These are phyloP conservation scores for Vigna angularis DNA, from an alignment of 306 rosid species.

Conservation along the genomic window DNA sequence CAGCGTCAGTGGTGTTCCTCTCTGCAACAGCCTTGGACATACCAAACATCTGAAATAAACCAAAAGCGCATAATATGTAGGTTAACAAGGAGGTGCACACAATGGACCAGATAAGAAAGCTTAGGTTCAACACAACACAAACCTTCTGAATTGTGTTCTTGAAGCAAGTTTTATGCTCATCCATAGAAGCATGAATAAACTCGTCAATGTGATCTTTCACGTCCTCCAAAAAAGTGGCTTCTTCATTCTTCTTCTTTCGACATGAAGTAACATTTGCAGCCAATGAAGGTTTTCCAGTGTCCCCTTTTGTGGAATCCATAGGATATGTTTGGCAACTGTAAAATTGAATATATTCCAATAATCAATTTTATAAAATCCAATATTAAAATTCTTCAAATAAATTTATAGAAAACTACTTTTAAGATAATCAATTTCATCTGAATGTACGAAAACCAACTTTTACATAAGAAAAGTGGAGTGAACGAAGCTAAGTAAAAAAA, in stretches of 20 bases:
- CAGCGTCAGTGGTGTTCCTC: conserved; percentile 51
- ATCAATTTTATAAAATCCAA: too few relatives aligned
- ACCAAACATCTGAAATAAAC: conserved; percentile 73
- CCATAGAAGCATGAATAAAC: conserved; percentile 82
- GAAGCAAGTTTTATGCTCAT: conserved; percentile 86
- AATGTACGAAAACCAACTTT: too few relatives aligned
- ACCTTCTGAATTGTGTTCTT: conserved; percentile 80
- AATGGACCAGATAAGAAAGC: neutral
- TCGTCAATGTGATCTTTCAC: conserved; percentile 88
- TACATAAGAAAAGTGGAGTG: too few relatives aligned
- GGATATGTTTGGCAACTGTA: too few relatives aligned
- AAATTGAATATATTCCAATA: too few relatives aligned
- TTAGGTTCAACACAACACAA: neutral
- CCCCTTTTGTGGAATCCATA: conserved; percentile 63
- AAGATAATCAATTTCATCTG: too few relatives aligned
- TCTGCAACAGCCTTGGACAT: conserved; percentile 80
- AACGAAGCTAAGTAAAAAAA: too few relatives aligned
- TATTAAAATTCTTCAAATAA: too few relatives aligned
- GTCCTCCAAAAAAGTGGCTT: conserved; percentile 79
- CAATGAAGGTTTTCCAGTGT: conserved; percentile 52
- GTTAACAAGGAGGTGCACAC: neutral
- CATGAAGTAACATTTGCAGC: conserved; percentile 57
- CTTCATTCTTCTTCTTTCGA: conserved; percentile 76
- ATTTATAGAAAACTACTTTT: too few relatives aligned
- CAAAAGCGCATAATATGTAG: neutral